A percentile compares a stretch with the other conserved stretches of the same genome.
phyloP scores from a whole-genome alignment of 2,329 filamentous ascomycete species.

The Botrytis medusae region DNA sequence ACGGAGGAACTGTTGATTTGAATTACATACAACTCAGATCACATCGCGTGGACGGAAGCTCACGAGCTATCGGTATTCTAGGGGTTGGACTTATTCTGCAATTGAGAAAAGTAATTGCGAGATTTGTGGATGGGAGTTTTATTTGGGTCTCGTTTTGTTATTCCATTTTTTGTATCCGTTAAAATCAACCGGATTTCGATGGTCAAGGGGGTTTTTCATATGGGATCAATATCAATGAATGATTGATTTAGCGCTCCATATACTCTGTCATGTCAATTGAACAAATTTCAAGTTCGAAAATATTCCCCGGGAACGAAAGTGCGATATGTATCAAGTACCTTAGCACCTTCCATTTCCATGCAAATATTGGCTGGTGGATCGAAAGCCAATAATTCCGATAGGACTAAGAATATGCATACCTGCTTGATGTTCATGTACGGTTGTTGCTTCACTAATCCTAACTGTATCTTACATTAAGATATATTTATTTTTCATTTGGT shows the following conservation, averaged over 20 bases:
- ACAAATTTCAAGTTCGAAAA: not conserved
- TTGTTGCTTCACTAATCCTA: not conserved
- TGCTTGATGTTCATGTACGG: not conserved
- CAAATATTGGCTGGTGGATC: not conserved
- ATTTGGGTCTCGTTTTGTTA: not conserved
- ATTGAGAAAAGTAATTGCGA: not conserved
- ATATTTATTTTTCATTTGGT: not conserved
- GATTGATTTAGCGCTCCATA: slow-evolving; percentile 1
- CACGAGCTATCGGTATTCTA: not conserved
- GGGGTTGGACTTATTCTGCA: not conserved
- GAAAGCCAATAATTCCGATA: not conserved
- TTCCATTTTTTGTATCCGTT: not conserved
- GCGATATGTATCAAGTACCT: not conserved
- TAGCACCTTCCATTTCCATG: not conserved
- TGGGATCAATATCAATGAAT: slow-evolving; percentile 6
- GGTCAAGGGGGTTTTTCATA: not conserved
- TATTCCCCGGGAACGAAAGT: not conserved
- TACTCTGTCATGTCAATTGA: not conserved
- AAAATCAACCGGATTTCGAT: not conserved
- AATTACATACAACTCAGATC: not conserved
- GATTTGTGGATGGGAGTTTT: slow-evolving; percentile 9
- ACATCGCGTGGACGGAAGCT: not conserved
- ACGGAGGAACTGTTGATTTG: not conserved
- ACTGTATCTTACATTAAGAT: not conserved
- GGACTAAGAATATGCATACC: not conserved